Percentiles rank a stretch among this genome's conserved stretches.
Conservation (phyloP, 169 alveolate species). For the Plasmodium adleri region DNA sequence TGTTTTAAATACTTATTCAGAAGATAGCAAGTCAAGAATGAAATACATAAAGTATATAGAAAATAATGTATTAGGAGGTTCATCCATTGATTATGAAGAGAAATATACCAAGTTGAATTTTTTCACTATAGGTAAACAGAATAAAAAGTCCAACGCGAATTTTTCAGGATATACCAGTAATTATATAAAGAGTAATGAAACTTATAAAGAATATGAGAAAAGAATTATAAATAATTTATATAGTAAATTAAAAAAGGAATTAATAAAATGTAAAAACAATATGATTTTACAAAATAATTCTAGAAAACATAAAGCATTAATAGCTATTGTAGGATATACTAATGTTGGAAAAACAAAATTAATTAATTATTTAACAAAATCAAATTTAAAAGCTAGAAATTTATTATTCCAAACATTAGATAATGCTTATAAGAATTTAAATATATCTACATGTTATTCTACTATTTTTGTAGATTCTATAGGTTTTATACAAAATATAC, state of each 20-base stretch:
- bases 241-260: constrained; percentile 84
- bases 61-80: constrained; percentile 59
- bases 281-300: constrained; percentile 66
- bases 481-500: constrained; percentile 93
- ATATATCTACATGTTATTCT: constrained; percentile 84
- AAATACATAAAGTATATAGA: constrained; percentile 66
- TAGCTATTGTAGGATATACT: constrained; percentile 93
- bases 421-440: constrained; percentile 70
- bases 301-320: constrained; percentile 77
- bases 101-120: constrained; percentile 76
- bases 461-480: constrained; percentile 91
- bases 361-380: constrained; percentile 88
- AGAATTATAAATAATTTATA: constrained; percentile 86
- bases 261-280: constrained; percentile 81
- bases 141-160: constrained; percentile 16
- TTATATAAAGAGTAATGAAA: constrained; percentile 86
- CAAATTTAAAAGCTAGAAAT: constrained; percentile 88
- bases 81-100: constrained; percentile 29
- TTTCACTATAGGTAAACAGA: constrained; percentile 82
- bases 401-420: constrained; percentile 88
- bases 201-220: constrained; percentile 78
- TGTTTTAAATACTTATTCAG: constrained; percentile 87
- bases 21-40: constrained; percentile 77
- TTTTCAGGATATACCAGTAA: constrained; percentile 76
- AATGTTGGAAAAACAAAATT: constrained; percentile 94